Conservation (phyloP, 2,329 filamentous ascomycete genomes). For the Colletotrichum sp. region DNA sequence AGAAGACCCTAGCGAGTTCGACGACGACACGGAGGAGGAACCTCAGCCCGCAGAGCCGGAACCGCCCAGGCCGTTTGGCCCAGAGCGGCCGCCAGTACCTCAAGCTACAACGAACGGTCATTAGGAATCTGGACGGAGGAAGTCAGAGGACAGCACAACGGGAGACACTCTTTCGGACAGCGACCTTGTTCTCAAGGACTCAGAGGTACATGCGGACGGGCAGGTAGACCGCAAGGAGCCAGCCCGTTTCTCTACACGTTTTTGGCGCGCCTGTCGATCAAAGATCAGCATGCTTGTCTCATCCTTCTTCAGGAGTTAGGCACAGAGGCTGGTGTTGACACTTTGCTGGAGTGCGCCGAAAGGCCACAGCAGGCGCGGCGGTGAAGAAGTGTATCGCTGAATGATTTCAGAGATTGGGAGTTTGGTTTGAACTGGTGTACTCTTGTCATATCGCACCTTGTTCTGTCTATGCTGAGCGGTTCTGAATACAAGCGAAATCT, state of each 20-base stretch:
- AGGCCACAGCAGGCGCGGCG: not conserved
- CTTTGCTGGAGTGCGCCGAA: not conserved
- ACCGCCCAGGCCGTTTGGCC: slow-evolving; percentile 49
- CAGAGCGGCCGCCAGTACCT: slow-evolving; percentile 50
- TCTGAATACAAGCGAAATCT: slow-evolving; percentile 13
- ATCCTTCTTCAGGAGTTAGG: not conserved
- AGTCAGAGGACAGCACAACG: not conserved
- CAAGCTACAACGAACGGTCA: slow-evolving; percentile 48
- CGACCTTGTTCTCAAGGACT: not conserved
- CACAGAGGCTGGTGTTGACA: not conserved
- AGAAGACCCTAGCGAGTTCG: slow-evolving; percentile 68
- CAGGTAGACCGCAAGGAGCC: not conserved
- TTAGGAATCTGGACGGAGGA: slow-evolving; percentile 32
- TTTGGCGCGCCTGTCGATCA: not conserved
- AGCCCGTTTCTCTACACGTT: not conserved
- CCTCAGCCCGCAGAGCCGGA: slow-evolving; percentile 37
- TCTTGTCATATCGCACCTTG: not conserved
- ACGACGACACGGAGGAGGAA: slow-evolving; percentile 64
- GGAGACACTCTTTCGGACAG: not conserved
- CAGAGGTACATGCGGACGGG: not conserved
- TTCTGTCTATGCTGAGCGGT: not conserved
- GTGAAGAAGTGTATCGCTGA: not conserved
- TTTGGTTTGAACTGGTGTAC: not conserved
- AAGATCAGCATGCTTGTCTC: slow-evolving; percentile 1
- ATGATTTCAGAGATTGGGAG: not conserved